These are phyloP conservation scores for Exserohilum rostratum DNA, from an alignment of 2,329 filamentous ascomycete species.

Conservation along the genomic window DNA sequence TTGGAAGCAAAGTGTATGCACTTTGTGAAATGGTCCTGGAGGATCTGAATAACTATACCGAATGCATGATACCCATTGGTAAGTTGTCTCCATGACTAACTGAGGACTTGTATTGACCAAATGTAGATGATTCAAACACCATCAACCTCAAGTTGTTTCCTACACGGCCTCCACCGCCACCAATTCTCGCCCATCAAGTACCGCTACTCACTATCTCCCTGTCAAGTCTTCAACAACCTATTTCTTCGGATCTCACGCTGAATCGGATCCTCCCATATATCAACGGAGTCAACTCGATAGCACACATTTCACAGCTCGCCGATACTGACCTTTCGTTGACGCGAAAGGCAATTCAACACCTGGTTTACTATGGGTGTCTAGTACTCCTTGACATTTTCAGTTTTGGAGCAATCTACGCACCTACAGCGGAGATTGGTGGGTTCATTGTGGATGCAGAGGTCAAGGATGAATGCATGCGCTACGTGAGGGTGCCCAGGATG, in stretches of 20 bases:
- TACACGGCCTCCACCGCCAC: slow-evolving; percentile 75
- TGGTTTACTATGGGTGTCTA: slow-evolving; percentile 91
- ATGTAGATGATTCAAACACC: slow-evolving; percentile 83
- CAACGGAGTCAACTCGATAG: slow-evolving; percentile 88
- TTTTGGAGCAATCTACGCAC: slow-evolving; percentile 89
- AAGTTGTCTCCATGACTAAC: slow-evolving; percentile 40
- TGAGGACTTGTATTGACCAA: slow-evolving; percentile 1
- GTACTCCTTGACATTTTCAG: slow-evolving; percentile 94
- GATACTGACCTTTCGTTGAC: slow-evolving; percentile 87
- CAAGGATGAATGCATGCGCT: slow-evolving; percentile 85
- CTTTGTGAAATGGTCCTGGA: slow-evolving; percentile 87
- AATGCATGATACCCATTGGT: slow-evolving; percentile 98
- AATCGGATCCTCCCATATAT: slow-evolving; percentile 82
- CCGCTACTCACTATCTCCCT: slow-evolving; percentile 71
- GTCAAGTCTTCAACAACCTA: slow-evolving; percentile 51
- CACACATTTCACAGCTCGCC: slow-evolving; percentile 81
- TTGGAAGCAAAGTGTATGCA: slow-evolving; percentile 63
- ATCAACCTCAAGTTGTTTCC: slow-evolving; percentile 97
- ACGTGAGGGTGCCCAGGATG: slow-evolving; percentile 63
- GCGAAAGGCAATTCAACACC: slow-evolving; percentile 82
- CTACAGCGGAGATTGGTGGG: slow-evolving; percentile 75
- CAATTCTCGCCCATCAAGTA: slow-evolving; percentile 87
- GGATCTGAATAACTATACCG: slow-evolving; percentile 94
- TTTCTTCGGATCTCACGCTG: slow-evolving; percentile 74
- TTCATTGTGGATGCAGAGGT: slow-evolving; percentile 79